Conservation (phyloP, 495 filamentous ascomycete species). For the Trichoderma asperelloides region DNA sequence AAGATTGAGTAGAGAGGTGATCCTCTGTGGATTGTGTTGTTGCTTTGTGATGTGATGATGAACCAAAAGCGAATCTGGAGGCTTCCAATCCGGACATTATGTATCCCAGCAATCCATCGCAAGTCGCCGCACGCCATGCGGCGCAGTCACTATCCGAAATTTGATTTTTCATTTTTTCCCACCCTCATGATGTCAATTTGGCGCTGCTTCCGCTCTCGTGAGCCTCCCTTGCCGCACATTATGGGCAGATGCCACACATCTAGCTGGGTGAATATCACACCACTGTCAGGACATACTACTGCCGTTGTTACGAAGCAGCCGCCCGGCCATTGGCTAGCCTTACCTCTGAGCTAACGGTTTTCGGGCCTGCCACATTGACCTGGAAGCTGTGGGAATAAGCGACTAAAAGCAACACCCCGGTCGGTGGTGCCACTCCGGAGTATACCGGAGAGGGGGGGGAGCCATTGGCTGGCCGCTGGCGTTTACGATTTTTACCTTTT, state of each 20-base stretch:
- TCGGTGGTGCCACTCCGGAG: conserved; percentile 5
- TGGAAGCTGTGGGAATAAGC: background rate
- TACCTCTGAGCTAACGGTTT: background rate
- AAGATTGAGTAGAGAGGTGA: conserved; percentile 5
- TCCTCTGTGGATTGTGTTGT: background rate
- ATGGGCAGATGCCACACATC: background rate
- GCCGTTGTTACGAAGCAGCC: background rate
- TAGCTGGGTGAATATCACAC: background rate
- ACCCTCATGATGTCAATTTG: background rate
- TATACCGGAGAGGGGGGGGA: background rate
- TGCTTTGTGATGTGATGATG: conserved; percentile 4
- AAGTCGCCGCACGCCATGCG: background rate
- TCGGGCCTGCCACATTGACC: background rate
- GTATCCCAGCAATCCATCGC: background rate
- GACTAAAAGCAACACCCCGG: background rate
- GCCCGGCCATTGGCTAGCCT: background rate
- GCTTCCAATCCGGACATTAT: background rate
- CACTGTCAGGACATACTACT: conserved; percentile 3
- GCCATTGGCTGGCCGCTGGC: background rate
- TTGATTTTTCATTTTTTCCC: background rate
- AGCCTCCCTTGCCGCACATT: background rate
- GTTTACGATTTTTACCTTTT: background rate
- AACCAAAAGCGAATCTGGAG: background rate
- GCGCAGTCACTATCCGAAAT: background rate
- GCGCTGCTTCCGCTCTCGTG: background rate